These are phyloP conservation scores for Quercus agrifolia DNA, from an alignment of 306 rosid genomes.

Conservation along the genomic window DNA sequence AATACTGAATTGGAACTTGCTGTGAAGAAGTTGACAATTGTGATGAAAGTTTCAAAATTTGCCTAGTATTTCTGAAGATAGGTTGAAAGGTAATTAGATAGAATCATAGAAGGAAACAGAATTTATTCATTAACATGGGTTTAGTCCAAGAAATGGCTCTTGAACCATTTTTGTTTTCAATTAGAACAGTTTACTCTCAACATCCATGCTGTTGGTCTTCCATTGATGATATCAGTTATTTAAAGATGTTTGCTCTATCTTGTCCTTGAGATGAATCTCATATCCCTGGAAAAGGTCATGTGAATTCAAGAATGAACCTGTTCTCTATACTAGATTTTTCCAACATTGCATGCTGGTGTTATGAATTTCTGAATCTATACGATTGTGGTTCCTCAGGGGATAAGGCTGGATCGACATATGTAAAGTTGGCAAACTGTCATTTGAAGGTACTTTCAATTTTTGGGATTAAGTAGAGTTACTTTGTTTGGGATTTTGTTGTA, in stretches of 20 bases:
- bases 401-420: conserved; percentile 67
- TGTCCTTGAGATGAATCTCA: not conserved
- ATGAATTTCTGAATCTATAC: conserved; percentile 18
- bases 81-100: not conserved
- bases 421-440: conserved; percentile 81
- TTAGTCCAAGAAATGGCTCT: not conserved
- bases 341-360: not conserved
- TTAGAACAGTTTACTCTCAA: not conserved
- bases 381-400: conserved; percentile 59
- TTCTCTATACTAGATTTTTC: not conserved
- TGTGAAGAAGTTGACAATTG: not conserved
- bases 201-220: not conserved
- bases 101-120: not conserved
- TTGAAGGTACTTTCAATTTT: conserved; percentile 51
- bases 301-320: not conserved
- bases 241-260: not conserved
- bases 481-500: not conserved
- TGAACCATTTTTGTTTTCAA: not conserved
- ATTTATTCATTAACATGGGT: not conserved
- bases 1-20: not conserved
- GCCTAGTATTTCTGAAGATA: not conserved
- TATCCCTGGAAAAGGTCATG: not conserved
- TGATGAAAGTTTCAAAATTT: not conserved
- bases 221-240: not conserved
- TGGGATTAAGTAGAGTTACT: not conserved